Evolutionary conservation across 345 rosid species (phyloP), one percentile per base, ranked within the genome.

Genomic region (Populus alba): DNA sequence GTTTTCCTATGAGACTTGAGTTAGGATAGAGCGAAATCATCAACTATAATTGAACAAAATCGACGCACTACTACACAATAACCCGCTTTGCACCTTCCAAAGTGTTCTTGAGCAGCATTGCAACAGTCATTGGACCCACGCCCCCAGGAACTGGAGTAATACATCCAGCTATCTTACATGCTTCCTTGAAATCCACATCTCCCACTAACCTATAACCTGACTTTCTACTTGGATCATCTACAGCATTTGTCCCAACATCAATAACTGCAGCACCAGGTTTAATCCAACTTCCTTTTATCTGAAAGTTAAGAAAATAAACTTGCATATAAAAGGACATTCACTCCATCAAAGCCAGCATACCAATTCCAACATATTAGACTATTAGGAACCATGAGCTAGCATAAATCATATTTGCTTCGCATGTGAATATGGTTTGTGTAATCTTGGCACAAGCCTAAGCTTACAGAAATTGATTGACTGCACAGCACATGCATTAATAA

Each of bases 91-190:
- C 98, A 63, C 94, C 91, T 68, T 92, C 98, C 79, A 95, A 77
- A 22, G 98, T 92, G 82, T 93, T 93, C 83, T 80, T 87, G 70
- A 95, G 91, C 69, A 95, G 92, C 98, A 95, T 93, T 2, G 97
- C 93, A 12, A 95, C 98, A 1, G 97, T 95, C 97, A 95, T 95
- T 18, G 99, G 98, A 61, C 98, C 98, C 2, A 95, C 97, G 55
- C 98, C 98, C 63, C 98, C 98, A 0, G 98, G 98, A 66, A 95
- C 98, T 7, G 98, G 98, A 29, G 97, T 93, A 71, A 95, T 84
- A 78, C 83, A 89, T 53, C 98, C 98, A 3, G 98, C 98, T 69
- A 92, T 91, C 77, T 88, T 86, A 74, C 89, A 88, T 7, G 93
- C 99, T 85, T 91, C 99, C 33, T 82, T 29, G 62, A 76, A 95